Evolutionary conservation across 345 rosid genomes (phyloP).

Genomic region (Arabidopsis suecica): DNA sequence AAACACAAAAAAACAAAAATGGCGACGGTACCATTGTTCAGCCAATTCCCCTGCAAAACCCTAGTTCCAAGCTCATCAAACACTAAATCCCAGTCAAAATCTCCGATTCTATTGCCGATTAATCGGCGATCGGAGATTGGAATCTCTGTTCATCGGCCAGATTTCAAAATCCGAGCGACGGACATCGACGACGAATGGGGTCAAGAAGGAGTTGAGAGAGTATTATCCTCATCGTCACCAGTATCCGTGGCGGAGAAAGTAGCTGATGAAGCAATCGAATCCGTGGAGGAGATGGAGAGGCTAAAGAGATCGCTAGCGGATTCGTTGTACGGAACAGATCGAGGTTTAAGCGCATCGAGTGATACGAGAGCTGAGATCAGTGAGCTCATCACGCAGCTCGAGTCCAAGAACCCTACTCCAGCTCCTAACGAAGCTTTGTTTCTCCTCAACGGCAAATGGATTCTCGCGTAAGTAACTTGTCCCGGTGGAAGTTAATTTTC

Average conservation of each 20-base stretch:
- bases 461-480: constrained; percentile 68
- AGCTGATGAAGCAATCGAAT: constrained; percentile 51
- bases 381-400: constrained; percentile 88
- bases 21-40: constrained; percentile 58
- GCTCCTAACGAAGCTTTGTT: constrained; percentile 81
- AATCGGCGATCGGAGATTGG: constrained; percentile 20
- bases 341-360: constrained; percentile 73
- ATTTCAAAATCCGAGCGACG: constrained; percentile 42
- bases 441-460: constrained; percentile 92
- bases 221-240: constrained; percentile 7
- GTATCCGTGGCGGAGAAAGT: constrained; percentile 50
- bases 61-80: constrained; percentile 20
- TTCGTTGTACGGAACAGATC: constrained; percentile 72
- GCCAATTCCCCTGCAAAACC: constrained; percentile 57
- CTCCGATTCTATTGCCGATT: constrained; percentile 31
- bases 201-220: constrained; percentile 36
- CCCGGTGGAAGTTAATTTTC: no score
- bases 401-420: constrained; percentile 84
- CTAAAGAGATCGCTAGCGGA: constrained; percentile 71
- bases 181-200: constrained; percentile 50
- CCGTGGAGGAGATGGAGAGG: constrained; percentile 54
- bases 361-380: constrained; percentile 91
- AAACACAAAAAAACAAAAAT: constrained; percentile 34
- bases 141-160: constrained; percentile 38
- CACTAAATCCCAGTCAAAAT: constrained; percentile 26